phyloP scores from a whole-genome alignment of 192 early-diverging fungal genomes.

The Gigaspora rosea region DNA sequence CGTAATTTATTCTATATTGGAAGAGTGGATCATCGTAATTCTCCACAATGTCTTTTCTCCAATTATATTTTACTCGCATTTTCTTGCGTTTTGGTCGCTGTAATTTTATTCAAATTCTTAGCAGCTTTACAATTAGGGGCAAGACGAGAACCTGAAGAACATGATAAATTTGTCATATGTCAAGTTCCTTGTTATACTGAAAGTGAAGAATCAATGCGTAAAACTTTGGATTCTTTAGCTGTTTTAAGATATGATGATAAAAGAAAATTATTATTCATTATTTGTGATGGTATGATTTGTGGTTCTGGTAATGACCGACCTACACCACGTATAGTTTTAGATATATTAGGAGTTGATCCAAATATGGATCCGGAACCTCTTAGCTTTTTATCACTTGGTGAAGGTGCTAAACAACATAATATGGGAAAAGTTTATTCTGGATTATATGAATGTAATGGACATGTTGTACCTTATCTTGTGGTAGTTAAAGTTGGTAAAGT shows the following conservation, averaged over 20 bases:
- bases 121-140: constrained; percentile 89
- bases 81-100: constrained; percentile 77
- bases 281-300: constrained; percentile 97
- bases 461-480: constrained; percentile 94
- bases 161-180: constrained; percentile 89
- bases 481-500: constrained; percentile 93
- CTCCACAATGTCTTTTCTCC: constrained; percentile 74
- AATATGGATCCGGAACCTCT: constrained; percentile 82
- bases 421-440: constrained; percentile 98
- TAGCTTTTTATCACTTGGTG: constrained; percentile 86
- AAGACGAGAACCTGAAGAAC: constrained; percentile 74
- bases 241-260: constrained; percentile 93
- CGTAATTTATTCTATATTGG: constrained; percentile 85
- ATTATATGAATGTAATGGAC: constrained; percentile 89
- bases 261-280: constrained; percentile 94
- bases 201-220: constrained; percentile 88
- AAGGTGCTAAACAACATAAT: constrained; percentile 93
- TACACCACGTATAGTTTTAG: constrained; percentile 94
- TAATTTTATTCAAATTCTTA: constrained; percentile 93
- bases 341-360: constrained; percentile 91
- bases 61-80: constrained; percentile 83
- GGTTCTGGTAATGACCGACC: constrained; percentile 96
- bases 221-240: constrained; percentile 94
- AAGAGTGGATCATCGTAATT: constrained; percentile 81
- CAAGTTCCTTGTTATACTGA: constrained; percentile 99